These are phyloP conservation scores for Mangifera indica DNA, from an alignment of 345 rosid species.

Conservation along the genomic window DNA sequence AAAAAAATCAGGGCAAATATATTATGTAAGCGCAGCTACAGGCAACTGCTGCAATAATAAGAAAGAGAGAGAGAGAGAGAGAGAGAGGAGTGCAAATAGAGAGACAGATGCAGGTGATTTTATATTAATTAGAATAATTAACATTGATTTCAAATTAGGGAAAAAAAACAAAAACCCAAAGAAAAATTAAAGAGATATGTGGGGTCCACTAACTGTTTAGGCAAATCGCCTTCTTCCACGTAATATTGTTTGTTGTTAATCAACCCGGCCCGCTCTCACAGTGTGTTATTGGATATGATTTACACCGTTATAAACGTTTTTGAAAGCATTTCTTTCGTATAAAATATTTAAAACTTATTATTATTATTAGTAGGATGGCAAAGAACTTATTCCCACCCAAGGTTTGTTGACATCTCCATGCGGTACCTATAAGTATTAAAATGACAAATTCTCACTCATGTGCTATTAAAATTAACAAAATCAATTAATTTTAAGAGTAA, in stretches of 20 bases:
- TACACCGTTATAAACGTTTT: neutral
- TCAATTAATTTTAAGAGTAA: too few relatives aligned
- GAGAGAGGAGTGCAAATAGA: neutral
- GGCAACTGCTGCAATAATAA: constrained; percentile 21
- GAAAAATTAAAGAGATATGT: constrained; percentile 15
- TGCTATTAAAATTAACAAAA: too few relatives aligned
- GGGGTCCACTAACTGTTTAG: constrained; percentile 43
- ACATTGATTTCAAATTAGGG: neutral
- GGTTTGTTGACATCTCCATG: too few relatives aligned
- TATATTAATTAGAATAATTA: neutral
- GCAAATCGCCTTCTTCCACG: constrained; percentile 42
- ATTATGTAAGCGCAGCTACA: neutral
- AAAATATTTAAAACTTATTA: too few relatives aligned
- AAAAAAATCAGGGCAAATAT: neutral
- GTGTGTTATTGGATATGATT: too few relatives aligned
- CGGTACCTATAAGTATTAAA: too few relatives aligned
- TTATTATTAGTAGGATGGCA: too few relatives aligned
- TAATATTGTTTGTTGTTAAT: constrained; percentile 28
- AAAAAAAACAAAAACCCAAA: constrained; percentile 20
- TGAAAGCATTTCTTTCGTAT: neutral
- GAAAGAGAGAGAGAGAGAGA: constrained; percentile 7
- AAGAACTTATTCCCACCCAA: too few relatives aligned
- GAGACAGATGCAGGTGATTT: neutral
- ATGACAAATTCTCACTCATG: too few relatives aligned
- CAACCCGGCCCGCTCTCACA: neutral